Conservation (phyloP, 192 early-diverging fungal species). For the Backusella liffmaniae region DNA sequence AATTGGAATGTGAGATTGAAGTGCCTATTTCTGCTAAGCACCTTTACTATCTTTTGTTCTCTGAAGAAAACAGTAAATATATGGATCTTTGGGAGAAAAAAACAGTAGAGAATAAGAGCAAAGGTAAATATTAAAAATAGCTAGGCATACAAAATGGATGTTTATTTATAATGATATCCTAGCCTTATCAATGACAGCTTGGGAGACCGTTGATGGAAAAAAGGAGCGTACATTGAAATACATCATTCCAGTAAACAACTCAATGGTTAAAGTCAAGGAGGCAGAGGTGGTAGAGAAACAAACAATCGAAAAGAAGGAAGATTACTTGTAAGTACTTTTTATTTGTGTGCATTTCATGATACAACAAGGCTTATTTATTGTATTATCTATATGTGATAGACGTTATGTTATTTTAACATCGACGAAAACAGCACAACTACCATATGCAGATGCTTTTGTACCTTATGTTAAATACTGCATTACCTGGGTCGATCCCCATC, state of each 20-base stretch:
- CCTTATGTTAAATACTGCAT: slow-evolving; percentile 64
- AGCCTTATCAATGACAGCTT: slow-evolving; percentile 15
- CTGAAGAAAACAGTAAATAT: slow-evolving; percentile 19
- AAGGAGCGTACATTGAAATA: slow-evolving; percentile 53
- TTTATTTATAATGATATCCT: neutral
- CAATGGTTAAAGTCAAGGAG: slow-evolving; percentile 73
- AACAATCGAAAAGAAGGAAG: slow-evolving; percentile 53
- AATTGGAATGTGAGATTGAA: slow-evolving; percentile 53
- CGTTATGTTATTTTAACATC: slow-evolving; percentile 50
- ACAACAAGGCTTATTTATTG: neutral
- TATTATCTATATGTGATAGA: slow-evolving; percentile 13
- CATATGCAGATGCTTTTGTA: slow-evolving; percentile 37
- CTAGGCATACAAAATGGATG: neutral
- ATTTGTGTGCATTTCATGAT: neutral
- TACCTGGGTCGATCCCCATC: slow-evolving; percentile 53
- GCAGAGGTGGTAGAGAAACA: slow-evolving; percentile 60
- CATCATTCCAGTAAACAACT: slow-evolving; percentile 71
- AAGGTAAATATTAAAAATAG: neutral
- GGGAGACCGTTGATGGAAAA: slow-evolving; percentile 16
- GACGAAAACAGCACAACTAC: slow-evolving; percentile 50
- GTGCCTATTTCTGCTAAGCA: slow-evolving; percentile 61
- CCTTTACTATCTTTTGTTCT: slow-evolving; percentile 59
- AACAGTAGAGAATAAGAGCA: slow-evolving; percentile 9
- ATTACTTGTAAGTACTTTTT: slow-evolving; percentile 50
- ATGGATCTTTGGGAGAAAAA: slow-evolving; percentile 8